Evolutionary conservation across 2,329 filamentous ascomycete genomes (phyloP).

Genomic region (Clarireedia monteithiana): DNA sequence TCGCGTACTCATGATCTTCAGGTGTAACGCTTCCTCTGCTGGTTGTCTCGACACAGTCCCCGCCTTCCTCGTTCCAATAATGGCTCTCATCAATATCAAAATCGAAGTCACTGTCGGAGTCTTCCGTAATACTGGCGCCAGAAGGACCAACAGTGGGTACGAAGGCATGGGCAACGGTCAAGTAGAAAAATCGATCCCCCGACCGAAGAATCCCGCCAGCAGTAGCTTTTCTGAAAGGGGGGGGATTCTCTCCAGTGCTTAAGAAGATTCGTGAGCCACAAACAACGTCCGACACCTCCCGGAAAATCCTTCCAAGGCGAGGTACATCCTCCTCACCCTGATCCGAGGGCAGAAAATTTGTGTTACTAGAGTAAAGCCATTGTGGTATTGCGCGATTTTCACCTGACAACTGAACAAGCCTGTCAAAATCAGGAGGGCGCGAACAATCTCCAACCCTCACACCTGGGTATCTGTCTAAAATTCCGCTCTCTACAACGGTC

Average conservation of each 20-base stretch:
- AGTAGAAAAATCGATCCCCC: neutral
- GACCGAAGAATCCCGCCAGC: neutral
- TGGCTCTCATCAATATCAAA: neutral
- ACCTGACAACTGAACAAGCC: neutral
- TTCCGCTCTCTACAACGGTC: conserved; percentile 5
- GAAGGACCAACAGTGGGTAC: too few relatives aligned
- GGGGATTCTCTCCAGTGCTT: neutral
- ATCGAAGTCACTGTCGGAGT: neutral
- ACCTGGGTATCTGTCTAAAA: conserved; percentile 9
- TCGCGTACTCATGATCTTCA: neutral
- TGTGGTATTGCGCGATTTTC: neutral
- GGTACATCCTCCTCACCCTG: too few relatives aligned
- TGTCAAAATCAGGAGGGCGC: conserved; percentile 8
- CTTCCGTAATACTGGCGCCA: too few relatives aligned
- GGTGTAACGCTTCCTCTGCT: neutral
- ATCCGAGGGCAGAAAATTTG: too few relatives aligned
- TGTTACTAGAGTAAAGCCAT: too few relatives aligned
- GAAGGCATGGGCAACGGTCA: neutral
- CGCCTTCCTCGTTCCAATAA: neutral
- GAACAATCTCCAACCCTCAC: conserved; percentile 7
- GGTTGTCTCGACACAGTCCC: neutral
- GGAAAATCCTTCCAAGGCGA: too few relatives aligned
- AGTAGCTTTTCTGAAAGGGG: neutral
- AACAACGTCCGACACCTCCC: too few relatives aligned
- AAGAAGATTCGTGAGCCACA: neutral